A percentile compares a stretch with the other conserved stretches of the same genome.
Evolutionary conservation across 768 basidiomycete genomes (phyloP).

Genomic region (Termitomyces sp.): DNA sequence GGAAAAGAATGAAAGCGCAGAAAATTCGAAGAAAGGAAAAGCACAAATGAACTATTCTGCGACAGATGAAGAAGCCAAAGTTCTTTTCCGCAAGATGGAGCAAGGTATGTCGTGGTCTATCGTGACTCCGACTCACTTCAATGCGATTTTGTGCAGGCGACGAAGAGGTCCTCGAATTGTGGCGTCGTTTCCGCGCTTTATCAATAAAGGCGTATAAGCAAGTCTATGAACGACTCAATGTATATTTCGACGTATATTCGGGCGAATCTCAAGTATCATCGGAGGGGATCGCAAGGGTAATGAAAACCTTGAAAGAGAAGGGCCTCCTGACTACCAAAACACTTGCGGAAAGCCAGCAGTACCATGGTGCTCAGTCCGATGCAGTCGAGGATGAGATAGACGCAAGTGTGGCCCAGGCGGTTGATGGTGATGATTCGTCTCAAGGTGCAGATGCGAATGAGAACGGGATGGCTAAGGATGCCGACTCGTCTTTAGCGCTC

Average conservation of each 20-base stretch:
- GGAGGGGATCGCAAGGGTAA: conserved; percentile 62
- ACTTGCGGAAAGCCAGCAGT: not conserved
- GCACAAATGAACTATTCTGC: conserved; percentile 64
- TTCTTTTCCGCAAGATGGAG: conserved; percentile 6
- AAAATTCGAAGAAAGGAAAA: conserved; percentile 36
- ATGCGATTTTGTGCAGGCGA: conserved; percentile 43
- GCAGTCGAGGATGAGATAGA: not conserved
- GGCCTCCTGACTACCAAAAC: conserved; percentile 32
- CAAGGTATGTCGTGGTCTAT: not conserved
- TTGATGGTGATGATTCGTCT: no score
- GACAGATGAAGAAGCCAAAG: conserved; percentile 72
- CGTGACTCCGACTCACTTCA: not conserved
- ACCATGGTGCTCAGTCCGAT: not conserved
- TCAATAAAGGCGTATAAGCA: conserved; percentile 83
- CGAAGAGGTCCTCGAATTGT: conserved; percentile 72
- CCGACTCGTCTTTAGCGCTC: conserved; percentile 61
- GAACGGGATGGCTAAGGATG: not conserved
- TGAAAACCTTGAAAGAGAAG: conserved; percentile 60
- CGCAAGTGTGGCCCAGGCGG: no score
- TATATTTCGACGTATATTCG: conserved; percentile 85
- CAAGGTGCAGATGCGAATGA: not conserved
- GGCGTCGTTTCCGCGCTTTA: conserved; percentile 87
- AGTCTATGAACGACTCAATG: conserved; percentile 84
- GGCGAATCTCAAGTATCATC: conserved; percentile 79
- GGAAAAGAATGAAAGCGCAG: conserved; percentile 17